phyloP scores from a whole-genome alignment of 148 eudicot genomes.

The Vaccinium corymbosum region DNA sequence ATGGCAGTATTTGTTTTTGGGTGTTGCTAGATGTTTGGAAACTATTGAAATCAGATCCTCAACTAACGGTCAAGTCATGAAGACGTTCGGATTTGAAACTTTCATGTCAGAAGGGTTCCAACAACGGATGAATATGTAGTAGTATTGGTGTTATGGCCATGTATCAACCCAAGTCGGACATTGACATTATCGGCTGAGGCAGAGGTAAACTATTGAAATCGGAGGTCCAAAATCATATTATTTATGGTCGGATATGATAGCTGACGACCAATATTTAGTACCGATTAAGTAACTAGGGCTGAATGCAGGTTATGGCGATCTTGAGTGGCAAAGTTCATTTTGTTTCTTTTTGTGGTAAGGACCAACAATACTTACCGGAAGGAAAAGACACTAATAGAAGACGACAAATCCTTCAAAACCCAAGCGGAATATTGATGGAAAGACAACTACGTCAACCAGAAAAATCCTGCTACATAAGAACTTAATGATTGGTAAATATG shows the following conservation, averaged over 20 bases:
- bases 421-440: neutral
- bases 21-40: neutral
- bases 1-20: neutral
- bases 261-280: neutral
- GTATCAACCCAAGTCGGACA: neutral
- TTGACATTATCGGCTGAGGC: neutral
- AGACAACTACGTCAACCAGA: neutral
- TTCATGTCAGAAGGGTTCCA: neutral
- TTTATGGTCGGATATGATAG: neutral
- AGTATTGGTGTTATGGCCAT: neutral
- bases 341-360: neutral
- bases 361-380: neutral
- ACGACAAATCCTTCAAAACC: neutral
- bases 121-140: neutral
- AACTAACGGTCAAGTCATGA: neutral
- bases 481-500: neutral
- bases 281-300: neutral
- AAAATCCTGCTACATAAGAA: neutral
- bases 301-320: conserved; percentile 7
- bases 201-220: neutral
- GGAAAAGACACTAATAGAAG: neutral
- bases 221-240: neutral
- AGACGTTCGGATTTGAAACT: neutral
- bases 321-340: neutral
- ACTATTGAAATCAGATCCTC: neutral